Conservation (phyloP, 1,284 basidiomycete species). For the Sphagnurus paluster region DNA sequence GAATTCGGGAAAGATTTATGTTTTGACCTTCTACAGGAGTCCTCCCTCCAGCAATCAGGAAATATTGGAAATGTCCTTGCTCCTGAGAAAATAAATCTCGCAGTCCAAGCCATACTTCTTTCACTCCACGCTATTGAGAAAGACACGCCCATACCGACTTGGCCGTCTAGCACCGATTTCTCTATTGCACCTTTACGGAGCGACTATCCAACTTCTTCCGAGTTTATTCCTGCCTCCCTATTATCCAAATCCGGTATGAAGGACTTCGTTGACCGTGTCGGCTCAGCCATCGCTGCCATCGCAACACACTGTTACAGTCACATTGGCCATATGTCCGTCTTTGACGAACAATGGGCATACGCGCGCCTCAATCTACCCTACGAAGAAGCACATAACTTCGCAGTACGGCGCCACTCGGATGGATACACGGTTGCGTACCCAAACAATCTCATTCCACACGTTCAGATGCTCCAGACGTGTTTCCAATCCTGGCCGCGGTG, state of each 20-base stretch:
- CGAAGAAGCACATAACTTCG: constrained; percentile 67
- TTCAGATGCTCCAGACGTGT: constrained; percentile 76
- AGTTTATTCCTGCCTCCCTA: constrained; percentile 53
- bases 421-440: constrained; percentile 70
- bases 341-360: constrained; percentile 80
- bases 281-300: constrained; percentile 63
- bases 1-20: constrained; percentile 87
- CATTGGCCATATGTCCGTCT: constrained; percentile 78
- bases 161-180: constrained; percentile 81
- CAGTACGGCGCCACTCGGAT: constrained; percentile 72
- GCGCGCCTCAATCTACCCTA: constrained; percentile 60
- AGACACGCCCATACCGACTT: constrained; percentile 67
- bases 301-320: constrained; percentile 65
- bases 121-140: constrained; percentile 74
- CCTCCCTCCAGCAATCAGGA: constrained; percentile 41
- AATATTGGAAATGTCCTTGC: constrained; percentile 49
- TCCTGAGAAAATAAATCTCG: constrained; percentile 75
- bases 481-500: constrained; percentile 88
- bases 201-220: constrained; percentile 75
- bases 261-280: constrained; percentile 74
- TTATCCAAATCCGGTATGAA: constrained; percentile 69
- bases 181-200: constrained; percentile 52
- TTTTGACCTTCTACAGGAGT: constrained; percentile 77
- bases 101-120: constrained; percentile 76
- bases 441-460: constrained; percentile 58